phyloP scores from a whole-genome alignment of 2,329 filamentous ascomycete species.

The Ophiostoma piceae region DNA sequence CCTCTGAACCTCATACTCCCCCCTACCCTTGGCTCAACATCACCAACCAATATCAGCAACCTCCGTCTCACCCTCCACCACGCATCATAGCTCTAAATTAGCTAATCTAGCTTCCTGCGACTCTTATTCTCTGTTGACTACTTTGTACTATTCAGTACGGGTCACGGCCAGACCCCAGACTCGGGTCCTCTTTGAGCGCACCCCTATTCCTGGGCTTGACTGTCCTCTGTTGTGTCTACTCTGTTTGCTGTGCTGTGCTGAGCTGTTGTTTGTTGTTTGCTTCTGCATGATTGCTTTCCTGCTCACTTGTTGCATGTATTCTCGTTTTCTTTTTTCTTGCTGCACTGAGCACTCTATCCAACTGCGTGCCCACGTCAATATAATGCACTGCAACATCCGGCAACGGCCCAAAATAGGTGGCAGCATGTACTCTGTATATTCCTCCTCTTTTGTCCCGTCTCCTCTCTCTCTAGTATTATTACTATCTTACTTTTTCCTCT shows the following conservation, averaged over 20 bases:
- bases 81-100: neutral
- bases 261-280: too few species aligned
- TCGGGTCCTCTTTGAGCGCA: conserved; percentile 17
- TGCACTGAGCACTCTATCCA: too few species aligned
- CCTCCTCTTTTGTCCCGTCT: too few species aligned
- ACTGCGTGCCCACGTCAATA: conserved; percentile 7
- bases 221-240: neutral
- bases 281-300: too few species aligned
- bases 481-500: conserved; percentile 13
- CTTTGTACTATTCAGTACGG: too few species aligned
- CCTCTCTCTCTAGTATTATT: neutral
- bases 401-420: too few species aligned
- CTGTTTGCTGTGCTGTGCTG: too few species aligned
- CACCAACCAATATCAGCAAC: neutral
- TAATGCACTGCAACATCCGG: neutral
- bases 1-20: neutral
- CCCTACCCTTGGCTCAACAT: neutral
- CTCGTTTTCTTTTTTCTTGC: too few species aligned
- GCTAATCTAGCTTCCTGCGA: neutral
- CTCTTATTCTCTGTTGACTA: too few species aligned
- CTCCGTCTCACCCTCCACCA: conserved; percentile 1
- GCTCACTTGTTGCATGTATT: too few species aligned
- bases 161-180: conserved; percentile 8
- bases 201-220: neutral
- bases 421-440: too few species aligned